These are phyloP conservation scores for Lepraria neglecta DNA, from an alignment of 495 filamentous ascomycete species.

Conservation along the genomic window DNA sequence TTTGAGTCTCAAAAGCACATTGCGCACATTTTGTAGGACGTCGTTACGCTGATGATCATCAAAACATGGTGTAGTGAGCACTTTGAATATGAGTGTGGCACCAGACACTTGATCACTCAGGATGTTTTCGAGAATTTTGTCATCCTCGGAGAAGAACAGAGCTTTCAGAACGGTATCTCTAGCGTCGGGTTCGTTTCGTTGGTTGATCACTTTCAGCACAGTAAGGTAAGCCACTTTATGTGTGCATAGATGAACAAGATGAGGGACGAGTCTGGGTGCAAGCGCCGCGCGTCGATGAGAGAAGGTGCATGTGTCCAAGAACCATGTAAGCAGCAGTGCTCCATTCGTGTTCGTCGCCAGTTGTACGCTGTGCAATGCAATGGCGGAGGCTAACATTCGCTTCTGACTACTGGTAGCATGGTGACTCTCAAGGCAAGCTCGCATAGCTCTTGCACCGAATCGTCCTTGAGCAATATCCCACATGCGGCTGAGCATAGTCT, in stretches of 20 bases:
- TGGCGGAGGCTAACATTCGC: conserved; percentile 86
- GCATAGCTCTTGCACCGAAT: conserved; percentile 92
- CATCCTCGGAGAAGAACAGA: conserved; percentile 87
- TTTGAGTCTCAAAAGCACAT: conserved; percentile 82
- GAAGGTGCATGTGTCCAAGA: conserved; percentile 97
- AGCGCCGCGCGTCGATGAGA: conserved; percentile 85
- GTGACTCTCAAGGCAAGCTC: conserved; percentile 94
- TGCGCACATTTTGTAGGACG: conserved; percentile 84
- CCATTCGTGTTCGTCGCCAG: conserved; percentile 95
- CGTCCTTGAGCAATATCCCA: conserved; percentile 92
- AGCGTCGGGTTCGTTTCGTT: conserved; percentile 88
- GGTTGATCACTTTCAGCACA: conserved; percentile 97
- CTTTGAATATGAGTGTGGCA: conserved; percentile 95
- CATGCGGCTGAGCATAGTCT: conserved; percentile 90
- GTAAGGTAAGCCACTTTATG: conserved; percentile 98
- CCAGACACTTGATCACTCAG: conserved; percentile 86
- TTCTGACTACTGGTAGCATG: conserved; percentile 93
- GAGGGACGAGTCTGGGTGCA: conserved; percentile 85
- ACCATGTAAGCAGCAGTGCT: conserved; percentile 91
- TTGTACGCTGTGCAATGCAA: conserved; percentile 92
- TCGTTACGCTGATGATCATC: conserved; percentile 84
- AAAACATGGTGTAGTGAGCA: conserved; percentile 94
- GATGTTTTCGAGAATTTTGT: conserved; percentile 84
- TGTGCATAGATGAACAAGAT: conserved; percentile 94
- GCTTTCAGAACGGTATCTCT: conserved; percentile 88